These are phyloP conservation scores for Tuber microsphaerosporum DNA, from an alignment of 495 filamentous ascomycete genomes.

Conservation along the genomic window DNA sequence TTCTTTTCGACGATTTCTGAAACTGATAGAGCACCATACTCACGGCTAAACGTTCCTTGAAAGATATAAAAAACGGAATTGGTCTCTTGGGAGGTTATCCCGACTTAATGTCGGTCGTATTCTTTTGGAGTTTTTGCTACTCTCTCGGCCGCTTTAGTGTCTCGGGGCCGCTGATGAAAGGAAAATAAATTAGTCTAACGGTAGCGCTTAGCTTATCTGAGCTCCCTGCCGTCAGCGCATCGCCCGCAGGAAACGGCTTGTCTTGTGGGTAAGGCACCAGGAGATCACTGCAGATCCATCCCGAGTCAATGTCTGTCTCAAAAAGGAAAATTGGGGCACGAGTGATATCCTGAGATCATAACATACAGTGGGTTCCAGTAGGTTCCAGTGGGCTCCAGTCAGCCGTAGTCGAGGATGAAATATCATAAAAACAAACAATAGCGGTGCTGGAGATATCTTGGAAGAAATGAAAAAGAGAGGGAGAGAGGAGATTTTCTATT, in stretches of 20 bases:
- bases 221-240: neutral
- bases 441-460: neutral
- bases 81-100: neutral
- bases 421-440: neutral
- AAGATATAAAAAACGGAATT: neutral
- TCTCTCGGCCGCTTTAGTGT: neutral
- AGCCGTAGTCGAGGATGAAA: neutral
- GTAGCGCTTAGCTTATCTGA: neutral
- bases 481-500: neutral
- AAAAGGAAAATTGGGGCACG: neutral
- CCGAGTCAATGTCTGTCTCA: neutral
- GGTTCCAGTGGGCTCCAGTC: neutral
- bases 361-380: neutral
- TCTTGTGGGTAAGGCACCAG: neutral
- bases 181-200: neutral
- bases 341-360: neutral
- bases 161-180: neutral
- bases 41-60: neutral
- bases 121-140: neutral
- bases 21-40: neutral
- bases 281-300: neutral
- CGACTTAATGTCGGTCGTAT: neutral
- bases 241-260: neutral
- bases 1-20: neutral
- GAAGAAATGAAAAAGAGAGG: neutral